Evolutionary conservation across 2,329 filamentous ascomycete species (phyloP).

Genomic region (Aspergillus aculeatus): DNA sequence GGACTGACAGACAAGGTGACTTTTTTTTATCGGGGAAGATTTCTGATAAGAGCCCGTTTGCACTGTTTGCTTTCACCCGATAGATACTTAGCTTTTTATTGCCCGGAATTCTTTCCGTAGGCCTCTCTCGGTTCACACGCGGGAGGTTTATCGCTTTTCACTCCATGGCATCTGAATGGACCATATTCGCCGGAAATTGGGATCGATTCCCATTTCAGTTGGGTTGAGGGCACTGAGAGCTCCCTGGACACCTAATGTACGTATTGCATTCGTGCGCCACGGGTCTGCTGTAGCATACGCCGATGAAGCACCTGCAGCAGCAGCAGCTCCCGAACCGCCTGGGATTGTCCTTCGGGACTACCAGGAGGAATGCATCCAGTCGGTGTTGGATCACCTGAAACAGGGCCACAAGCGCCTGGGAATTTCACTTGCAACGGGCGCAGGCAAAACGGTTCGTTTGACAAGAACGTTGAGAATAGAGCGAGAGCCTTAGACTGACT

Average conservation of each 20-base stretch:
- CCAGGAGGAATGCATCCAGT: conserved; percentile 87
- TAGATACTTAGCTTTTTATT: not conserved
- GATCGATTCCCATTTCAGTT: conserved; percentile 19
- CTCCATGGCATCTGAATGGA: conserved; percentile 30
- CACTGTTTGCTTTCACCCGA: conserved; percentile 32
- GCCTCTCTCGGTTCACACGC: not conserved
- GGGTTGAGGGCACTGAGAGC: conserved; percentile 11
- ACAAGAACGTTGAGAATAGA: not conserved
- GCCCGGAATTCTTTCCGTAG: not conserved
- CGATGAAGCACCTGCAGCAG: not conserved
- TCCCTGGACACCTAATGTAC: conserved; percentile 22
- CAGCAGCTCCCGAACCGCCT: conserved; percentile 17
- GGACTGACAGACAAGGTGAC: not conserved
- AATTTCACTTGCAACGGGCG: conserved; percentile 81
- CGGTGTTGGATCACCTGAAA: conserved; percentile 68
- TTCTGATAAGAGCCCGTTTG: conserved; percentile 37
- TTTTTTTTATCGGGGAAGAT: conserved; percentile 8
- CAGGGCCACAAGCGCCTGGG: conserved; percentile 76
- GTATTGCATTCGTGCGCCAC: conserved; percentile 22
- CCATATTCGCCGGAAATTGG: conserved; percentile 27
- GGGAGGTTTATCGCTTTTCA: not conserved
- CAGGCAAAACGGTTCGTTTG: conserved; percentile 74
- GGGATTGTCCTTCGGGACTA: conserved; percentile 71
- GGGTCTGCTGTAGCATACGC: conserved; percentile 22
- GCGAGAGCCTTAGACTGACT: not conserved